phyloP scores from a whole-genome alignment of 2,329 filamentous ascomycete genomes.

The Periconia sp. region DNA sequence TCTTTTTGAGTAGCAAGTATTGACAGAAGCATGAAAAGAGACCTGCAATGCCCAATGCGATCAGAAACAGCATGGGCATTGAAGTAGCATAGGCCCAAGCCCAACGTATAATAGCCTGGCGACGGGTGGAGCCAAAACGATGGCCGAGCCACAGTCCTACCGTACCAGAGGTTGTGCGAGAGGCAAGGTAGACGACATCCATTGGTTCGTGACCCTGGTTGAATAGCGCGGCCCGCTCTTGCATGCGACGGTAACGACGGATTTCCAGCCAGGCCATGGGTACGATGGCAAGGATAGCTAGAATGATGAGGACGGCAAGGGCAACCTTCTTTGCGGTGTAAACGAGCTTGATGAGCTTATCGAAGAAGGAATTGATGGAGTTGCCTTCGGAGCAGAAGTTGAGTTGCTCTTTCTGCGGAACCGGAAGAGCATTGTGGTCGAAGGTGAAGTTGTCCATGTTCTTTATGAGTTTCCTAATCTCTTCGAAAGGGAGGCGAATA shows the following conservation, averaged over 20 bases:
- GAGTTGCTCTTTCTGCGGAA: slow-evolving; percentile 79
- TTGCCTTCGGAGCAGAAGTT: slow-evolving; percentile 88
- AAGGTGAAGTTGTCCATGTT: slow-evolving; percentile 75
- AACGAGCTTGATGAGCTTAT: slow-evolving; percentile 67
- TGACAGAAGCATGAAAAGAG: slow-evolving; percentile 83
- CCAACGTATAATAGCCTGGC: slow-evolving; percentile 78
- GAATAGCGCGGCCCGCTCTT: slow-evolving; percentile 68
- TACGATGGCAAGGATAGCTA: slow-evolving; percentile 72
- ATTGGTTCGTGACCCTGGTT: slow-evolving; percentile 73
- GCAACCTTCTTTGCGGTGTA: slow-evolving; percentile 72
- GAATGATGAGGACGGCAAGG: slow-evolving; percentile 70
- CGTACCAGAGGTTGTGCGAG: slow-evolving; percentile 73
- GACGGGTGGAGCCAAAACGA: slow-evolving; percentile 63
- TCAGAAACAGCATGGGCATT: slow-evolving; percentile 78
- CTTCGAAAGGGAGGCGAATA: slow-evolving; percentile 77
- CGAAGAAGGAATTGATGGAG: slow-evolving; percentile 81
- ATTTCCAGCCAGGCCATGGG: slow-evolving; percentile 83
- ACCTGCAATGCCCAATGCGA: slow-evolving; percentile 79
- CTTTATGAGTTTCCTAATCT: slow-evolving; percentile 72
- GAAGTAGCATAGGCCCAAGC: slow-evolving; percentile 86
- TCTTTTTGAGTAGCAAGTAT: slow-evolving; percentile 70
- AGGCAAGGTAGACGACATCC: slow-evolving; percentile 86
- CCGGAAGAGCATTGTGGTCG: slow-evolving; percentile 74
- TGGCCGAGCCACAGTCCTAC: slow-evolving; percentile 71
- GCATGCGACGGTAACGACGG: slow-evolving; percentile 72